Evolutionary conservation across 306 rosid species (phyloP), one percentile per base, ranked within the genome.

Genomic region (Vigna nakashimae): DNA sequence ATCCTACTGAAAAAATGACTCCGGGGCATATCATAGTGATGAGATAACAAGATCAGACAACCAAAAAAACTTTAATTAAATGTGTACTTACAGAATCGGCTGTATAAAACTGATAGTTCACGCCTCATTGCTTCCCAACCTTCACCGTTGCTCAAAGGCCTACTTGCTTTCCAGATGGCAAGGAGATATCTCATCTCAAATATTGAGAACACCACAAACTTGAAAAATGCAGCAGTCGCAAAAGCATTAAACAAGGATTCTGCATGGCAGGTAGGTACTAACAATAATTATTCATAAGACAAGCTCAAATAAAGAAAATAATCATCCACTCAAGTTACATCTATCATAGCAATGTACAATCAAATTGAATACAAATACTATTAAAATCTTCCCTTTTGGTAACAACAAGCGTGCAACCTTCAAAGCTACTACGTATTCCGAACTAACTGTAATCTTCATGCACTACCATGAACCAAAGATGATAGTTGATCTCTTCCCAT

Each of bases 51-150:
- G 56, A 60, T 17, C 40, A 63, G 26, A 71, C 76, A 51, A 79
- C 67, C 11, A 56, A 52, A 55, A 12, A 66, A 75, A 66, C 45
- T 59, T 45, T 1, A 26, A 55, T 38, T 20, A 24, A 71, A 73
- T 26, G 26, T 51, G 45, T 67, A 88, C 99, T 92, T 87, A 95
- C 99, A 95, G 89, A 95, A 95, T 82, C 98, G 99, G 71, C 96
- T 92, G 81, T 95, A 95, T 43, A 95, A 82, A 88, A 95, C 92
- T 9, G 99, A 95, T 69, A 95, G 97, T 81, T 92, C 99, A 9
- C 99, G 98, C 90, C 99, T 88, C 99, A 95, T 92, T 22, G 88
- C 88, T 82, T 91, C 99, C 99, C 99, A 95, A 77, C 98, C 99
- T 84, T 91, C 99, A 60, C 99, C 98, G 52, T 77, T 92, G 85